Evolutionary conservation across 2,329 filamentous ascomycete genomes (phyloP), one percentile per base, ranked within the genome.

Genomic region (Graphiopsis chlorocephala): DNA sequence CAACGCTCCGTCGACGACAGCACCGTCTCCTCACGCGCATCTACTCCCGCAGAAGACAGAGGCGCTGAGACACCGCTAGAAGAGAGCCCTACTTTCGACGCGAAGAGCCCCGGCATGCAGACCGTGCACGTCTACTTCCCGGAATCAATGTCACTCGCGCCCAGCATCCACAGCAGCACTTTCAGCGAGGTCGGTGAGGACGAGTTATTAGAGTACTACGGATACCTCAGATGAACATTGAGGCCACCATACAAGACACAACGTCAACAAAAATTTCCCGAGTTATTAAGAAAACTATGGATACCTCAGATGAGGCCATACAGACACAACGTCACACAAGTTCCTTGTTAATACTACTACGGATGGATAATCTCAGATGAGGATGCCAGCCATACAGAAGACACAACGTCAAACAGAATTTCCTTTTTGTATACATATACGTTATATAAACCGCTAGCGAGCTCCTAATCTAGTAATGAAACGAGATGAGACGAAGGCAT

Each of bases 101-200:
- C 60, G 15, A 62, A 62, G n/a, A 62, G 60, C 33, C 60, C 60
- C 1, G 35, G 60, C 60, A 62, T 62, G 60, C 60, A 62, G 26
- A 62, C 60, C 33, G 60, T 62, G 60, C 60, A 62, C 25, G 60
- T 62, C 17, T 62, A 62, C 33, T 62, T 62, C 60, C 59, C 59
- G 20, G 60, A 62, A 1, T 38, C 55, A 15, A 6, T 17, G 7
- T 58, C 55, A 12, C 14, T 23, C 53, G 53, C 53, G 6, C 23
- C 28, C 59, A 61, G 58, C 28, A 48, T 33, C 15, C 31, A 61
- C 31, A 62, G 60, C 60, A 62, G 48, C 25, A 62, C 60, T 17
- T 55, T 53, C 15, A 62, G 60, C 48, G 60, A 62, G 48, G 26
- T 55, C n/a, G 60, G 60, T 15, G 60, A 62, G 60, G 60, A 62